phyloP scores from a whole-genome alignment of 352 stramenopile species.

The Pythium phragmitis region DNA sequence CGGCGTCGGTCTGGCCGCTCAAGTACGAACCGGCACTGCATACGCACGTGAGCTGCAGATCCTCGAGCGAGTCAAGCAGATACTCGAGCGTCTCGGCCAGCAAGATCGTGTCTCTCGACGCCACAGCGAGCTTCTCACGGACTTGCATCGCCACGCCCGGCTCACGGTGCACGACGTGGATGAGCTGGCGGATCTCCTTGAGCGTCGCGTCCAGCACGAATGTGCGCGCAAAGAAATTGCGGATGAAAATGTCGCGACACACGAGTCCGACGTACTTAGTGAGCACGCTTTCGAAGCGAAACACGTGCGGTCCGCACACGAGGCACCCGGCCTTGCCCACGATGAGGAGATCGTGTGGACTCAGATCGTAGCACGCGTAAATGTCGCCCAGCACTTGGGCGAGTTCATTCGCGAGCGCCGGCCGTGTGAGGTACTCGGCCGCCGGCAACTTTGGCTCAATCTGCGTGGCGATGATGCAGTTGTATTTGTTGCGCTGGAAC shows the following conservation, averaged over 20 bases:
- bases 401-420: constrained; percentile 96
- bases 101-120: constrained; percentile 94
- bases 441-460: constrained; percentile 96
- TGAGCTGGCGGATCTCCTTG: constrained; percentile 91
- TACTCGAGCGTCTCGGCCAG: constrained; percentile 97
- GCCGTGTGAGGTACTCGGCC: constrained; percentile 93
- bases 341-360: constrained; percentile 93
- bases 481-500: constrained; percentile 96
- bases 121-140: constrained; percentile 89
- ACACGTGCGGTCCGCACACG: constrained; percentile 94
- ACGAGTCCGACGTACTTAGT: constrained; percentile 96
- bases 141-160: constrained; percentile 83
- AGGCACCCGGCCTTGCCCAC: constrained; percentile 94
- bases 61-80: constrained; percentile 93
- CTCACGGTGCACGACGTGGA: constrained; percentile 87
- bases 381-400: constrained; percentile 95
- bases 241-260: constrained; percentile 96
- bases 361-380: constrained; percentile 93
- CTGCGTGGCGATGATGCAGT: constrained; percentile 96
- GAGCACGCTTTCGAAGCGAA: constrained; percentile 94
- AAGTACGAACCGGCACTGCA: constrained; percentile 18
- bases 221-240: constrained; percentile 96
- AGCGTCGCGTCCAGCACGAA: constrained; percentile 96
- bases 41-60: constrained; percentile 64
- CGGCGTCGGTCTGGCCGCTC: constrained; percentile 26